Evolutionary conservation across 2,329 filamentous ascomycete species (phyloP), one percentile per base, ranked within the genome.

Genomic region (Plectosphaerella sp.): DNA sequence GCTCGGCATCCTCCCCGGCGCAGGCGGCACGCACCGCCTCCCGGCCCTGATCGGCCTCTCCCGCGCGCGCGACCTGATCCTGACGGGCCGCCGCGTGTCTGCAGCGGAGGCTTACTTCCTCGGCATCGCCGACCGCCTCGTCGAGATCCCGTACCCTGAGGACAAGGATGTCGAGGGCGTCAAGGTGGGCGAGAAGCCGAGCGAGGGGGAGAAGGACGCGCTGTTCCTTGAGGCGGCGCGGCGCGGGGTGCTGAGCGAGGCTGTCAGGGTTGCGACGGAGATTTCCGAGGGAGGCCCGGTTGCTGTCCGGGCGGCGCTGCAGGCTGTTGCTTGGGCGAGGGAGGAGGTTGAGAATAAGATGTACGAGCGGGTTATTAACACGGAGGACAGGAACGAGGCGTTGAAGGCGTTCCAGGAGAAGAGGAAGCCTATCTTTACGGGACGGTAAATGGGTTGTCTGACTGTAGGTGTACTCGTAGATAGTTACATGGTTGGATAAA

Each of bases 1-100:
- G 3, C 80, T 99, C 3, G 94, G 88, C 52, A 99, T 99, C 66
- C 88, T 99, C 58, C 94, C 94, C 3, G 94, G 94, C 54, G 94
- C 93, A 2, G 94, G 94, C 43, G 94, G 93, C 54, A 97, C 93
- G 1, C 90, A 91, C 69, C 86, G 94, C 10, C 83, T 99, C 1
- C 91, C 91, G 2, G 81, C 79, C 9, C 72, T 99, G 18, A 87
- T 99, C 58, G 94, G 94, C 5, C 73, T 88, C 22, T 77, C 80
- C 24, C 84, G 91, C 51, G 94, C 94, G n/a, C 80, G 92, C 48
- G 93, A 99, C 68, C 74, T 97, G 62, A 87, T 97, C 49, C 76
- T 97, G 9, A 97, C 93, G 0, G 94, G 94, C 3, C 83, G 94
- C n/a, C 79, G 91, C 43, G 88, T 99, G 12, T 79, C 80, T 9